Conservation (phyloP, 768 basidiomycete genomes). For the Rickenella mellea region DNA sequence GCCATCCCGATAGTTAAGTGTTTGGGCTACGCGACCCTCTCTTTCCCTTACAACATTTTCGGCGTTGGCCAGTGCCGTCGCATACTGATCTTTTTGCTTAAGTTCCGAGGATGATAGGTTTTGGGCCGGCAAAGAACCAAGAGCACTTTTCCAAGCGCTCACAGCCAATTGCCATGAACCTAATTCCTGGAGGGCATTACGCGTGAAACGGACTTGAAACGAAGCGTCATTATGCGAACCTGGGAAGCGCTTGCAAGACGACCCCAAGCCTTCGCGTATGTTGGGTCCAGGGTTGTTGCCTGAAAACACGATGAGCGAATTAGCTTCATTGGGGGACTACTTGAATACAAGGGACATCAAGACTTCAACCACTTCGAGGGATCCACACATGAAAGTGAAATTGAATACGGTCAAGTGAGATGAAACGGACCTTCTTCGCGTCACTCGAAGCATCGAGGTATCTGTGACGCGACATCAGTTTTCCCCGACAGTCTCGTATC, state of each 20-base stretch:
- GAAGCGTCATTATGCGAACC: too few relatives aligned
- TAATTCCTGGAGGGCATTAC: slow-evolving; percentile 3
- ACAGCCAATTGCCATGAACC: slow-evolving; percentile 6
- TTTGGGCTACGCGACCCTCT: too few relatives aligned
- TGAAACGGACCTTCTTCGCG: neutral
- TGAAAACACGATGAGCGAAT: slow-evolving; percentile 4
- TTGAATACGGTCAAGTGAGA: too few relatives aligned
- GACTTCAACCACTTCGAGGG: too few relatives aligned
- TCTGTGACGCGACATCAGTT: neutral
- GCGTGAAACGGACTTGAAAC: neutral
- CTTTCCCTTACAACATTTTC: neutral
- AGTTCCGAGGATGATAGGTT: slow-evolving; percentile 21
- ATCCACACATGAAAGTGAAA: neutral
- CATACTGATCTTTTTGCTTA: slow-evolving; percentile 26
- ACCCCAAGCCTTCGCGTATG: slow-evolving; percentile 33
- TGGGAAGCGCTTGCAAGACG: slow-evolving; percentile 25
- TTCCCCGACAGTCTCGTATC: neutral
- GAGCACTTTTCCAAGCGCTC: slow-evolving; percentile 17
- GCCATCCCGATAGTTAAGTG: too few relatives aligned
- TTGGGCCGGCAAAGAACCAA: slow-evolving; percentile 19
- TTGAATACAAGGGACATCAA: too few relatives aligned
- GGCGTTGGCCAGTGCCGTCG: slow-evolving; percentile 15
- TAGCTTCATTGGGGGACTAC: too few relatives aligned
- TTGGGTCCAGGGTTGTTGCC: slow-evolving; percentile 30
- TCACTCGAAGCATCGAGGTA: neutral